phyloP scores from a whole-genome alignment of 106 monocot species.

The Agapanthus africanus region DNA sequence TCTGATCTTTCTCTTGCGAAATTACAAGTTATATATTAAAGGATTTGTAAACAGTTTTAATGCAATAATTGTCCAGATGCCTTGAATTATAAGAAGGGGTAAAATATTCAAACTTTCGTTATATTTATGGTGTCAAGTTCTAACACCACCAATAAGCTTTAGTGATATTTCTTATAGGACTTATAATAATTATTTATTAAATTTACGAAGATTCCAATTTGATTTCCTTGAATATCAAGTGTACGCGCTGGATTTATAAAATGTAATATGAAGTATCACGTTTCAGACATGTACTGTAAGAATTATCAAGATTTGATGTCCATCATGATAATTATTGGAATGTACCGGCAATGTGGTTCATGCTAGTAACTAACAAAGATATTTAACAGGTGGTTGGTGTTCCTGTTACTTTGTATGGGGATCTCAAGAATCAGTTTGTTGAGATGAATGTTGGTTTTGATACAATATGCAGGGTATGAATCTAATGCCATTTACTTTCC shows the following conservation, averaged over 20 bases:
- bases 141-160: neutral
- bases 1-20: too few relatives aligned
- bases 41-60: neutral
- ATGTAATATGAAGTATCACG: neutral
- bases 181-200: neutral
- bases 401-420: constrained; percentile 51
- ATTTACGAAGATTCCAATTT: neutral
- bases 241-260: neutral
- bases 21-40: neutral
- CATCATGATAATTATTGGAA: too few relatives aligned
- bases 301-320: neutral
- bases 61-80: neutral
- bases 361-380: neutral
- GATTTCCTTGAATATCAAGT: neutral
- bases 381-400: constrained; percentile 42
- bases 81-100: neutral
- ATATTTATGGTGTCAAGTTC: neutral
- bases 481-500: neutral
- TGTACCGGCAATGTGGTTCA: neutral
- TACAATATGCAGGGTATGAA: constrained; percentile 43
- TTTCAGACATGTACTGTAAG: neutral
- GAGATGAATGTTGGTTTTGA: constrained; percentile 50
- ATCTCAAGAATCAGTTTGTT: constrained; percentile 48
- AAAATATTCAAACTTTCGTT: neutral
- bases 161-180: neutral